Percentiles rank a stretch among this genome's conserved stretches.
phyloP scores from a whole-genome alignment of 345 rosid genomes.

The Eucalyptus rudis region DNA sequence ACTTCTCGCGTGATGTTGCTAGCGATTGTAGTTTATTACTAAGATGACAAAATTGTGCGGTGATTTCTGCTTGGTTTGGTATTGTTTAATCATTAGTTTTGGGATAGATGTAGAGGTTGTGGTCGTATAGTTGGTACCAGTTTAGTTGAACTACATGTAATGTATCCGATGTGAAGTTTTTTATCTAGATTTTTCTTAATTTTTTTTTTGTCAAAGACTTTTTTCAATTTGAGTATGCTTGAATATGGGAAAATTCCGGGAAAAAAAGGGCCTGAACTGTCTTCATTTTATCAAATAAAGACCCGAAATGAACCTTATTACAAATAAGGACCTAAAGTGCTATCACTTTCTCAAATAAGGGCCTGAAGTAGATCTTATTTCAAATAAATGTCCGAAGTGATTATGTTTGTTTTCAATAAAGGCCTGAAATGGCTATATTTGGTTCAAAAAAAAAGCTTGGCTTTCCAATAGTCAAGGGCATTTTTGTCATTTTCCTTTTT shows the following conservation, averaged over 20 bases:
- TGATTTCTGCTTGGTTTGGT: background rate
- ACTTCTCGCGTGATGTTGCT: background rate
- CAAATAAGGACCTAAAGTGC: accelerated
- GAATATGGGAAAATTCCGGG: accelerated
- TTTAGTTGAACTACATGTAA: background rate
- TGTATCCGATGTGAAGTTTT: background rate
- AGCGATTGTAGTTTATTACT: background rate
- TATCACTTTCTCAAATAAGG: too few species aligned
- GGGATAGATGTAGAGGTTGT: background rate
- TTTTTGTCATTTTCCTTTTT: too few species aligned
- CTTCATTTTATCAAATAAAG: too few species aligned
- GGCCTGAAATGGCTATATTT: accelerated
- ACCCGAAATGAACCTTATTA: too few species aligned
- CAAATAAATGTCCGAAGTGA: accelerated
- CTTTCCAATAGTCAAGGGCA: accelerated
- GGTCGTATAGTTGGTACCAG: background rate
- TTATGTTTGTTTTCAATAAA: too few species aligned
- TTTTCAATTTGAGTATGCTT: background rate
- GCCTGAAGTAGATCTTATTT: accelerated
- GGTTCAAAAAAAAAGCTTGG: too few species aligned
- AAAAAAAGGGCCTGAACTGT: accelerated
- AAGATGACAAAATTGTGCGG: background rate
- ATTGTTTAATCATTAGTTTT: background rate
- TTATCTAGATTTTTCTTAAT: background rate
- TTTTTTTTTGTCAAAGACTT: too few species aligned